These are phyloP conservation scores for Geosmithia putterillii DNA, from an alignment of 2,329 filamentous ascomycete species.

Conservation along the genomic window DNA sequence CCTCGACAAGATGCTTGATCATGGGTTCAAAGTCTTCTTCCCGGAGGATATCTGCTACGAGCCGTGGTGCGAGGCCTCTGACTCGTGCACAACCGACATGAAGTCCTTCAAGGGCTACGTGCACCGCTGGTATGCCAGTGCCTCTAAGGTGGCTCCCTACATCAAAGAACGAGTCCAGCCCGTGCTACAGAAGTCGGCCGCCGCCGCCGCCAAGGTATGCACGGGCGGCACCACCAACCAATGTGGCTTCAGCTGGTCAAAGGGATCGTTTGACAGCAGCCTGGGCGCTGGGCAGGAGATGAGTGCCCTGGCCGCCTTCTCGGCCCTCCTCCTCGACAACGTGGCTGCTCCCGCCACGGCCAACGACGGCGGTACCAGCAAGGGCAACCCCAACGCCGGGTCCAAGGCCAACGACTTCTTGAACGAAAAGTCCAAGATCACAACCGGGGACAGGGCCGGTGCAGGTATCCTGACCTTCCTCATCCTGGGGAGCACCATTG, in stretches of 20 bases:
- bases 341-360: slow-evolving; percentile 25
- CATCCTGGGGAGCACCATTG: slow-evolving; percentile 24
- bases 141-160: slow-evolving; percentile 49
- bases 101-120: slow-evolving; percentile 61
- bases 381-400: slow-evolving; percentile 22
- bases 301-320: slow-evolving; percentile 39
- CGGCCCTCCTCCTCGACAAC: slow-evolving; percentile 27
- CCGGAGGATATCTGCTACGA: slow-evolving; percentile 45
- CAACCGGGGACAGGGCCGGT: slow-evolving; percentile 18
- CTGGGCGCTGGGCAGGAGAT: slow-evolving; percentile 44
- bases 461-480: slow-evolving; percentile 34
- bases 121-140: slow-evolving; percentile 50
- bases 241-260: slow-evolving; percentile 52
- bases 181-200: slow-evolving; percentile 42
- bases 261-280: slow-evolving; percentile 32
- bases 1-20: slow-evolving; percentile 25
- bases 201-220: slow-evolving; percentile 50
- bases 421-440: not conserved
- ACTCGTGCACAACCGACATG: slow-evolving; percentile 59
- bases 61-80: slow-evolving; percentile 41
- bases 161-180: slow-evolving; percentile 42
- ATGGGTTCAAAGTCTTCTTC: slow-evolving; percentile 36
- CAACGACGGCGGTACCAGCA: slow-evolving; percentile 32
- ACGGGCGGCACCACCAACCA: slow-evolving; percentile 42
- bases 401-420: not conserved